Percentiles rank a stretch among this genome's conserved stretches.
Evolutionary conservation across 176 grass and related monocot species (phyloP).

Genomic region (Zoysia japonica): DNA sequence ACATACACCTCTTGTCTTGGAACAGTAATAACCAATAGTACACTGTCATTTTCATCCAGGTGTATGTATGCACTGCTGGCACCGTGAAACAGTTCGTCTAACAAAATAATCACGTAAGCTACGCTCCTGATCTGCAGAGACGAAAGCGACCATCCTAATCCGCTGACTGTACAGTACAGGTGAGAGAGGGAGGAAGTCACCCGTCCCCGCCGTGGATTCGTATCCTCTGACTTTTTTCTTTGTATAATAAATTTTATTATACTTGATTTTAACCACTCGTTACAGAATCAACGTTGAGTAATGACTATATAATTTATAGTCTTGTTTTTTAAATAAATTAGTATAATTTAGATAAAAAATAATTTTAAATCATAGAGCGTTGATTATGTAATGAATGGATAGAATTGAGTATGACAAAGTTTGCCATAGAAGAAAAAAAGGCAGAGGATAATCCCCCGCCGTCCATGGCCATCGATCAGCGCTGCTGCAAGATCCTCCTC

Average conservation of each 20-base stretch:
- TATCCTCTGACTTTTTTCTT: too few relatives aligned
- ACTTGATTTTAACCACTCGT: too few relatives aligned
- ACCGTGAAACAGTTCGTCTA: not conserved
- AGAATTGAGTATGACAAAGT: too few relatives aligned
- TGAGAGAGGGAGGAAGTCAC: not conserved
- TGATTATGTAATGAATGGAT: too few relatives aligned
- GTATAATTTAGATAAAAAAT: too few relatives aligned
- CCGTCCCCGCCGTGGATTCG: not conserved
- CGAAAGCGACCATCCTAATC: not conserved
- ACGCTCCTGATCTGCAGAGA: not conserved
- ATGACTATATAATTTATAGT: too few relatives aligned
- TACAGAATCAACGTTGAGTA: too few relatives aligned
- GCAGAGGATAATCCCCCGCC: too few relatives aligned
- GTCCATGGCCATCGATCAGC: not conserved
- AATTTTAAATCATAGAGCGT: too few relatives aligned
- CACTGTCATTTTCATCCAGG: not conserved
- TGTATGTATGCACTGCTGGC: not conserved
- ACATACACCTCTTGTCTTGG: not conserved
- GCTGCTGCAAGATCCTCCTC: constrained; percentile 11
- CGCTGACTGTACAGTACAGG: not conserved
- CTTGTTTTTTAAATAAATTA: too few relatives aligned
- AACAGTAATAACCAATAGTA: not conserved
- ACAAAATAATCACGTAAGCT: not conserved
- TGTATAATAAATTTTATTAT: too few relatives aligned
- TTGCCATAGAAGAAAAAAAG: too few relatives aligned